A percentile compares a stretch with the other conserved stretches of the same genome.
Evolutionary conservation across 2,329 filamentous ascomycete species (phyloP).

Genomic region (Ophiostoma sp.): DNA sequence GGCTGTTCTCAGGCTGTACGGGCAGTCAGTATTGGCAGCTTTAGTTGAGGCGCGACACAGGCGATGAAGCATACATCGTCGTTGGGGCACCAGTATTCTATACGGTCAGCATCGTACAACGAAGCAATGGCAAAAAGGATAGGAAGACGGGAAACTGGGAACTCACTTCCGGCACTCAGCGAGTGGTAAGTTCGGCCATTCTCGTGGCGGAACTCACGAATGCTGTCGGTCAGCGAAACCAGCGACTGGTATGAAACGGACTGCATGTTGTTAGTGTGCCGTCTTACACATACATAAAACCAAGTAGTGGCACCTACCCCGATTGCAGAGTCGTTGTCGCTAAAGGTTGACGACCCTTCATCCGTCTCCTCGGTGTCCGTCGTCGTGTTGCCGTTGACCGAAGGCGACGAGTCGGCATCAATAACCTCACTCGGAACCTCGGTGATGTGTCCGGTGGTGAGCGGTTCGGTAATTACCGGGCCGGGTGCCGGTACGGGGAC

Average conservation of each 20-base stretch:
- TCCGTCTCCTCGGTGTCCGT: slow-evolving; percentile 11
- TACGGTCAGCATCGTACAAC: neutral
- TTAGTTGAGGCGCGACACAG: neutral
- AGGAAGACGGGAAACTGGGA: too few relatives aligned
- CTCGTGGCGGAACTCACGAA: slow-evolving; percentile 23
- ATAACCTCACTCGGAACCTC: neutral
- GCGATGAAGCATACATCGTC: slow-evolving; percentile 21
- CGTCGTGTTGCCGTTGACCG: neutral
- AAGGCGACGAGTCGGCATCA: neutral
- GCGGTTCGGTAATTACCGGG: neutral
- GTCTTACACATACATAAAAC: neutral
- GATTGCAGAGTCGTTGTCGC: slow-evolving; percentile 21
- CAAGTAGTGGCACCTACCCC: slow-evolving; percentile 12
- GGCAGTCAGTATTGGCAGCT: neutral
- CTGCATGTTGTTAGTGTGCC: slow-evolving; percentile 1
- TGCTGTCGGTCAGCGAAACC: slow-evolving; percentile 22
- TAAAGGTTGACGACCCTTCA: slow-evolving; percentile 4
- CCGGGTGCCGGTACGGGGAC: neutral
- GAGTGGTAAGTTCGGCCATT: slow-evolving; percentile 25
- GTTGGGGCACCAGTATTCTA: slow-evolving; percentile 26
- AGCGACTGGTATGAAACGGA: slow-evolving; percentile 18
- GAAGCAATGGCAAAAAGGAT: too few relatives aligned
- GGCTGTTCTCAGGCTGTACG: slow-evolving; percentile 22
- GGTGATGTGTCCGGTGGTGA: neutral
- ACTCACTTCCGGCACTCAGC: slow-evolving; percentile 23